These are phyloP conservation scores for Glebionis coronaria DNA, from an alignment of 129 eudicot genomes.

Conservation along the genomic window DNA sequence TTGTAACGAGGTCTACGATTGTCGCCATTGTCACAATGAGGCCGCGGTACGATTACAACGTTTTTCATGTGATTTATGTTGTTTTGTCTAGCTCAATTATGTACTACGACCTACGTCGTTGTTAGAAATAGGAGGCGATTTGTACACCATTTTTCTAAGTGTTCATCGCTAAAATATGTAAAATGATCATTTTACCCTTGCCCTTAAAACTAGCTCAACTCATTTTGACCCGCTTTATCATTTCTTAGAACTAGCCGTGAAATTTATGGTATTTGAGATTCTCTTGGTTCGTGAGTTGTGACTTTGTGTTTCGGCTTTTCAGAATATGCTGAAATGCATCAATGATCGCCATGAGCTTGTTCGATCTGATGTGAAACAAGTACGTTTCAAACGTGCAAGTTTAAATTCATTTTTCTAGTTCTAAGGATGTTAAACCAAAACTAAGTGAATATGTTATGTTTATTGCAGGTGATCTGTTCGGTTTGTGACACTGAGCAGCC, in stretches of 20 bases:
- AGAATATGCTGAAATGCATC: conserved; percentile 55
- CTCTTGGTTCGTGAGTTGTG: neutral
- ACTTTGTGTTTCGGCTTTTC: conserved; percentile 19
- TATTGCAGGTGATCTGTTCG: conserved; percentile 80
- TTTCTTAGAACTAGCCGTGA: too few relatives aligned
- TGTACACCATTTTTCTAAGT: too few relatives aligned
- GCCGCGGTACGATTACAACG: conserved; percentile 46
- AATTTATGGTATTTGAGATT: conserved; percentile 9
- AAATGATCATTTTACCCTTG: too few relatives aligned
- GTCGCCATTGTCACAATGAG: conserved; percentile 98
- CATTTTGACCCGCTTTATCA: too few relatives aligned
- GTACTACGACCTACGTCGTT: conserved; percentile 3
- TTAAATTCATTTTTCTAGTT: neutral
- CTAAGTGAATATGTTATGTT: neutral
- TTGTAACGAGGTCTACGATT: conserved; percentile 87
- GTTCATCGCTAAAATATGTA: too few relatives aligned
- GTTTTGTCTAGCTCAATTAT: neutral
- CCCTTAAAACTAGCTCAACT: too few relatives aligned
- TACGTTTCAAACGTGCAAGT: conserved; percentile 33
- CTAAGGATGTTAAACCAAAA: neutral
- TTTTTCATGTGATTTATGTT: neutral
- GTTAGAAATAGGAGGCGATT: too few relatives aligned
- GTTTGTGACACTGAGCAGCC: conserved; percentile 98
- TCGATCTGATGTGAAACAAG: conserved; percentile 75
- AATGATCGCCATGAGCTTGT: conserved; percentile 78